Evolutionary conservation across 148 eudicot species (phyloP), one percentile per base, ranked within the genome.

Genomic region (Rhododendron vialii): DNA sequence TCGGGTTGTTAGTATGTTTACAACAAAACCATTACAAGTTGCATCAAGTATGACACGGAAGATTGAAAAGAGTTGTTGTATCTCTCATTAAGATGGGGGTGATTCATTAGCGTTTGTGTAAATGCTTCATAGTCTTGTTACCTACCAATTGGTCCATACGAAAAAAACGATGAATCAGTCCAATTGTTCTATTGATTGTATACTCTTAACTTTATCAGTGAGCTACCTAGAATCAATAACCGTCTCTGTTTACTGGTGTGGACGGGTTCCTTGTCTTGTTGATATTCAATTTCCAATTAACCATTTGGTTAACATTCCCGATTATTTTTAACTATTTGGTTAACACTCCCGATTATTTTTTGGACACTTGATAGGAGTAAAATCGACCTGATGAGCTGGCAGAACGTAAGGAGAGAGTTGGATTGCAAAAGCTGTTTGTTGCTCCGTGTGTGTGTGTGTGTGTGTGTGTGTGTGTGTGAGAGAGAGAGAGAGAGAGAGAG

Each of bases 21-120:
- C 36, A 33, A 55, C 81, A 55, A 82, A 33, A 81, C 33, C n/a
- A 13, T 18, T 85, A 82, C 87, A 86, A 84, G 85, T 84, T 88
- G 83, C 90, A 87, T 89, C 79, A 89, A 86, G 51, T 75, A 81
- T 82, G 84, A 30, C 63, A 17, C 59, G 45, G 83, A 65, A 83
- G 74, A 80, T 76, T 57, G 63, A 18, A 57, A 57, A 18, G 78
- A 80, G 78, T 79, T 84, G 50, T 87, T 81, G 71, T 20, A 17
- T 63, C 28, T 5, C 45, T 87, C 78, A 7, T 18, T 81, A 24
- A 63, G 65, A 48, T 71, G 47, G 33, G n/a, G 48, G 20, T 20
- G 15, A 55, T 36, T 79, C 36, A 3, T 41, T 50, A 41, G 81
- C 43, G 26, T 82, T 47, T 4, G n/a, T 50, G 2, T 80, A 75